Evolutionary conservation across 2,329 filamentous ascomycete genomes (phyloP), one percentile per base, ranked within the genome.

Genomic region (Magnaporthiopsis rhizophila): DNA sequence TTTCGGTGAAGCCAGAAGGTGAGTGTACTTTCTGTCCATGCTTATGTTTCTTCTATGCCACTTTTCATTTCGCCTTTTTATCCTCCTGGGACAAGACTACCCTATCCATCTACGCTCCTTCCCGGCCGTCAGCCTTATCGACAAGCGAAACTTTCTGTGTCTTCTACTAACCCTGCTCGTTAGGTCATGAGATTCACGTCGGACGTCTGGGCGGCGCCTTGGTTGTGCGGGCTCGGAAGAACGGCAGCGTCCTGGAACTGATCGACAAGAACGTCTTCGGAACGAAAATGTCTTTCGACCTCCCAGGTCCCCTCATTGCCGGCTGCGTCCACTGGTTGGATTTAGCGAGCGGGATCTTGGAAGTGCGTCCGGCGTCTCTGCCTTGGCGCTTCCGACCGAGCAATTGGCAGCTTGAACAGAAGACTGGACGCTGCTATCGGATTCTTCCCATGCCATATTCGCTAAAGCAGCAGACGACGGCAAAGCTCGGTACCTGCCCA

Each of bases 291-390:
- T 59, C 58, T 3, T 78, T 74, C 50, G 85, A 87, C 66, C 72
- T 89, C 0, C 87, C 87, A 0, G 67, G 67, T 0, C 70, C 76
- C 0, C 74, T 90, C 0, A 66, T 86, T 0, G 71, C 81, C 0
- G 73, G 79, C 8, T 88, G 83, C 62, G 75, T 82, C 0, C 86
- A 90, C 66, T 89, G 86, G 85, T 73, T 89, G 4, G 75, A 89
- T 58, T 15, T 86, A 0, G 61, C 34, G 0, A 71, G 66, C 0
- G 66, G 70, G 0, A 61, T 67, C 0, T 62, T 90, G 0, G 82
- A 89, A 59, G 80, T 88, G 28, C 70, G 71, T 0, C 73, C 79
- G 0, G 65, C 30, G 34, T 21, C 58, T 5, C 58, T 70, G 0
- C 72, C 73, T 4, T 80, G 74, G 77, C 59, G 15, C 0, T 65